Base-by-base conservation (phyloP, 345 rosid genomes). In the Populus deltoides region DNA sequence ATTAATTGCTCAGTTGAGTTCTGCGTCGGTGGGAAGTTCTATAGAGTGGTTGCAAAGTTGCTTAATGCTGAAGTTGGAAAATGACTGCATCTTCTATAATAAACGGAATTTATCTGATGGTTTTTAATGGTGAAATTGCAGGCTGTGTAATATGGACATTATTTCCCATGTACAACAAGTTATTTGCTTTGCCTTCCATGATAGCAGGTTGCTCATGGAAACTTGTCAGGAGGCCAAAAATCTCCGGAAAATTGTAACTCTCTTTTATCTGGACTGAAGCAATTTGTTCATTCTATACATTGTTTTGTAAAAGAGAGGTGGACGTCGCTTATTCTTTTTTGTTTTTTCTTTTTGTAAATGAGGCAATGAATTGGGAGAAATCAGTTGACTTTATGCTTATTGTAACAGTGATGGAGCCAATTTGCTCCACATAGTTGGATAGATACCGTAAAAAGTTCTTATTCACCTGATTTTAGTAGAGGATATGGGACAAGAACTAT, bases 151-250 rank as follows among this genome's bases (percentile, higher is more conserved):
- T 72, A 91, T 88, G 99, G 97, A 93, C 84, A 95, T 95, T 75
- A 93, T 93, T 76, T 93, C 97, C 45, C 96, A 95, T 15, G 98
- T 95, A 83, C 99, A 95, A 77, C 98, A 93, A 83, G 98, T 95
- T 7, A 93, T 95, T 39, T 95, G 99, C 91, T 95, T 95, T n/a
- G 99, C 97, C 1, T 95, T 93, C 85, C 99, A 95, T 63, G 98
- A 95, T 74, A 93, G 99, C 88, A 86, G 78, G 85, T 79, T 95
- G 86, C 92, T 95, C 12, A 91, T 92, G 97, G 99, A 93, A 74
- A 93, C 99, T 53, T 95, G 99, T 78, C 97, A 91, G 84, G 99
- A 95, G 87, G 99, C 98, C 24, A 93, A 93, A 85, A 92, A 84
- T 63, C 90, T 95, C 25, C 85, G 97, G 82, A 93, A 95, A 84